These are phyloP conservation scores for Prunus yedoensis DNA, from an alignment of 331 rosid genomes.

Conservation along the genomic window DNA sequence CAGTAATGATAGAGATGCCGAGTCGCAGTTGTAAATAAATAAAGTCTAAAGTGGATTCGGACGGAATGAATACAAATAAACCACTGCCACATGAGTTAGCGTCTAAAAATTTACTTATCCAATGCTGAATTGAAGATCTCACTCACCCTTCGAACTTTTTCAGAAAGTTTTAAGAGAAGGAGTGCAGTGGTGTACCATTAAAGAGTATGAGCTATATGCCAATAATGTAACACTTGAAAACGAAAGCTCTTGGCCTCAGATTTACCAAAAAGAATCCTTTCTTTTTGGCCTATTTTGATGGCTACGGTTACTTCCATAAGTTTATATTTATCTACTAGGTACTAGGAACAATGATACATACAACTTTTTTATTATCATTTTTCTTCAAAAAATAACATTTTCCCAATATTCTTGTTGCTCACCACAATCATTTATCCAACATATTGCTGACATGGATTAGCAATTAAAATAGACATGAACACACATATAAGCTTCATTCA, in stretches of 20 bases:
- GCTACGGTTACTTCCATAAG: background rate
- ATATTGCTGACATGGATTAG: background rate
- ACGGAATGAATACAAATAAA: too few relatives aligned
- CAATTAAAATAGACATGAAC: background rate
- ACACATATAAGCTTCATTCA: too few relatives aligned
- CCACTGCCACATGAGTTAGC: too few relatives aligned
- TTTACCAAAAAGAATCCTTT: background rate
- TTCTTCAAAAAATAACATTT: background rate
- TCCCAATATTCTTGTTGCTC: background rate
- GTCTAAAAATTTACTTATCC: too few relatives aligned
- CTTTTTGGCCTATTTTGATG: constrained; percentile 1
- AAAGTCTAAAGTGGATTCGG: too few relatives aligned
- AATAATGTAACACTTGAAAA: background rate
- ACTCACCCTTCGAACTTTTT: background rate
- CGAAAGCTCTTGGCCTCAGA: constrained; percentile 1
- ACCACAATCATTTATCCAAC: background rate
- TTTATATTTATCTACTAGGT: background rate
- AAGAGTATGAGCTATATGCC: background rate
- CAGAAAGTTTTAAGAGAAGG: background rate
- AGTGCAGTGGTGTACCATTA: constrained; percentile 2
- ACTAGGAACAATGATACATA: background rate
- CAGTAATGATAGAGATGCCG: too few relatives aligned
- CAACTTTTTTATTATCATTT: background rate
- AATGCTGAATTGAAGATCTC: too few relatives aligned
- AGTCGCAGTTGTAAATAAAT: too few relatives aligned